A percentile compares a stretch with the other conserved stretches of the same genome.
Conservation (phyloP, 352 stramenopile genomes). For the Pythium brachiatum region DNA sequence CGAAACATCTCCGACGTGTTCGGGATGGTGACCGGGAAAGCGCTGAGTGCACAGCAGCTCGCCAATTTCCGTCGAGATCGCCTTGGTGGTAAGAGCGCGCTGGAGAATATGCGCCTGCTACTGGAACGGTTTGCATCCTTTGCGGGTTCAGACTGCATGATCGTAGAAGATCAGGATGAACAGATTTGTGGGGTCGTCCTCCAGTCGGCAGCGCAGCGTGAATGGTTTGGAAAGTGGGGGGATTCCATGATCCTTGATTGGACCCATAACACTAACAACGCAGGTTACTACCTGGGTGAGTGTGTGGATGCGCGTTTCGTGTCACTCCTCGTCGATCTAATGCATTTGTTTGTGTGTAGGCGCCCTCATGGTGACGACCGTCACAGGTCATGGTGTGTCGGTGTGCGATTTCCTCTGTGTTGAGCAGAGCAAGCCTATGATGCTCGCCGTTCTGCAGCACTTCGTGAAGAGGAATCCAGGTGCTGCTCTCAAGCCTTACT, state of each 20-base stretch:
- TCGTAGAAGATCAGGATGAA: constrained; percentile 6
- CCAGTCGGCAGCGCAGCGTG: constrained; percentile 9
- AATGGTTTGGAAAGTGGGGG: constrained; percentile 16
- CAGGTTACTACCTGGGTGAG: constrained; percentile 24
- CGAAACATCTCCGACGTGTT: no score
- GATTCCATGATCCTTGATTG: constrained; percentile 7
- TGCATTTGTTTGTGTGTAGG: background rate
- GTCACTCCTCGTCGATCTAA: no score
- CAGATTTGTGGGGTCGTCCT: constrained; percentile 13
- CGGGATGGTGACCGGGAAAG: no score
- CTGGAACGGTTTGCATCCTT: background rate
- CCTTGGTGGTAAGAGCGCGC: no score
- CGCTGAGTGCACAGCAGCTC: no score
- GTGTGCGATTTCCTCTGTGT: constrained; percentile 25
- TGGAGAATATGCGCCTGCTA: background rate
- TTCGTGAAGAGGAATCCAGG: constrained; percentile 4
- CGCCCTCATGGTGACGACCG: constrained; percentile 21
- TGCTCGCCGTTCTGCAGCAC: constrained; percentile 5
- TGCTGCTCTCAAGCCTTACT: background rate
- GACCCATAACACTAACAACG: constrained; percentile 31
- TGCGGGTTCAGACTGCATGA: background rate
- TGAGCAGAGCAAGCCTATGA: constrained; percentile 21
- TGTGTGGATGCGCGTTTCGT: background rate
- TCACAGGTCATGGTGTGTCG: constrained; percentile 18
- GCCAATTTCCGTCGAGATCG: no score